These are phyloP conservation scores for Xylaria castorea DNA, from an alignment of 495 filamentous ascomycete species.

Conservation along the genomic window DNA sequence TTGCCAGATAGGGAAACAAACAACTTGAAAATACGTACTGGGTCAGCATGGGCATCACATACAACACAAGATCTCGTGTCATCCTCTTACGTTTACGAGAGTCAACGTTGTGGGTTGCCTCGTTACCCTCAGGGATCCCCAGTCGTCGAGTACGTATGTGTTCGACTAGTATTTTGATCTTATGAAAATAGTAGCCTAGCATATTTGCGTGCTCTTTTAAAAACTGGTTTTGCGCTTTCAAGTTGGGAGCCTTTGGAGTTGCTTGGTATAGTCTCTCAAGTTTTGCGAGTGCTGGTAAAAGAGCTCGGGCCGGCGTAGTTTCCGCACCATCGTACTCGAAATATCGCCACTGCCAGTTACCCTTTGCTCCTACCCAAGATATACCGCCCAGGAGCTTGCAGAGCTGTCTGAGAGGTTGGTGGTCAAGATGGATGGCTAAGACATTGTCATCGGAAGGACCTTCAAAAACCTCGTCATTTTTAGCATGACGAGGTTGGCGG, in stretches of 20 bases:
- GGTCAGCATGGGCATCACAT: conserved; percentile 37
- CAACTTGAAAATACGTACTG: conserved; percentile 19
- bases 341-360: conserved; percentile 22
- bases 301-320: conserved; percentile 26
- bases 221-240: conserved; percentile 36
- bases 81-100: conserved; percentile 23
- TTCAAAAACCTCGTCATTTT: conserved; percentile 22
- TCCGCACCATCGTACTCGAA: conserved; percentile 26
- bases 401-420: conserved; percentile 20
- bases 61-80: conserved; percentile 26
- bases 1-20: not conserved
- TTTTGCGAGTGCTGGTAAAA: conserved; percentile 31
- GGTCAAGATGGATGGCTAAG: conserved; percentile 28
- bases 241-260: conserved; percentile 29
- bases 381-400: conserved; percentile 26
- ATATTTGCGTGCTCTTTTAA: conserved; percentile 30
- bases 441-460: conserved; percentile 32
- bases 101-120: conserved; percentile 23
- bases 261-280: conserved; percentile 33
- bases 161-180: conserved; percentile 30
- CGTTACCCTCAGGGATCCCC: not conserved
- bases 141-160: conserved; percentile 28
- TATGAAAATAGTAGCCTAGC: conserved; percentile 36
- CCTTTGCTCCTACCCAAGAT: conserved; percentile 31
- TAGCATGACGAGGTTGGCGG: conserved; percentile 20